Conservation (phyloP, 257 asterid genomes). For the Verbascum thapsus region DNA sequence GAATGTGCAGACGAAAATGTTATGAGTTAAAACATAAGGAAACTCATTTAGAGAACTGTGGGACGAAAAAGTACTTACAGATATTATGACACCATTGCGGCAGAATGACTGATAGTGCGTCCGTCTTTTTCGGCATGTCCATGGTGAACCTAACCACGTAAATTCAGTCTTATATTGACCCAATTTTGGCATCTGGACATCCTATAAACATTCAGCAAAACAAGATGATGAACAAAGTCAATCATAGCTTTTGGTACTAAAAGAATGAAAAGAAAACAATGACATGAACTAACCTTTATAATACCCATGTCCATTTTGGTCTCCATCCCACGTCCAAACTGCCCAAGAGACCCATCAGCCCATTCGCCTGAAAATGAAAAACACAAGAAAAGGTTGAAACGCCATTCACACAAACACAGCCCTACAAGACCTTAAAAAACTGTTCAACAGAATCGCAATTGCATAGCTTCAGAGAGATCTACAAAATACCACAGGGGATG, state of each 20-base stretch:
- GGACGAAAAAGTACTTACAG: slow-evolving; percentile 46
- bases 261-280: not conserved
- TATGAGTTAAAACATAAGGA: not conserved
- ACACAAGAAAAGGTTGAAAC: slow-evolving; percentile 13
- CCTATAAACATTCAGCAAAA: slow-evolving; percentile 25
- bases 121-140: slow-evolving; percentile 67
- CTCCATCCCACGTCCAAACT: slow-evolving; percentile 31
- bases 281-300: slow-evolving; percentile 48
- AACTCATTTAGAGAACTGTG: not conserved
- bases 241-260: not conserved
- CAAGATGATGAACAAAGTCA: not conserved
- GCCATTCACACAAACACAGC: not conserved
- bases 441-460: not conserved
- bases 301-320: slow-evolving; percentile 31
- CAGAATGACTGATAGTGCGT: slow-evolving; percentile 64
- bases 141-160: slow-evolving; percentile 71
- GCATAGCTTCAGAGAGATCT: not conserved
- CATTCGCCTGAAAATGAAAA: slow-evolving; percentile 45
- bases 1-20: not conserved
- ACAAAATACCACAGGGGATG: not conserved
- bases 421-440: not conserved
- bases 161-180: slow-evolving; percentile 33
- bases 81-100: slow-evolving; percentile 70
- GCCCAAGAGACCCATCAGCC: slow-evolving; percentile 26
- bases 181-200: slow-evolving; percentile 31